Percentiles rank a stretch among this genome's conserved stretches.
phyloP scores from a whole-genome alignment of 176 grass and related monocot species.

The Urochloa ruziziensis region DNA sequence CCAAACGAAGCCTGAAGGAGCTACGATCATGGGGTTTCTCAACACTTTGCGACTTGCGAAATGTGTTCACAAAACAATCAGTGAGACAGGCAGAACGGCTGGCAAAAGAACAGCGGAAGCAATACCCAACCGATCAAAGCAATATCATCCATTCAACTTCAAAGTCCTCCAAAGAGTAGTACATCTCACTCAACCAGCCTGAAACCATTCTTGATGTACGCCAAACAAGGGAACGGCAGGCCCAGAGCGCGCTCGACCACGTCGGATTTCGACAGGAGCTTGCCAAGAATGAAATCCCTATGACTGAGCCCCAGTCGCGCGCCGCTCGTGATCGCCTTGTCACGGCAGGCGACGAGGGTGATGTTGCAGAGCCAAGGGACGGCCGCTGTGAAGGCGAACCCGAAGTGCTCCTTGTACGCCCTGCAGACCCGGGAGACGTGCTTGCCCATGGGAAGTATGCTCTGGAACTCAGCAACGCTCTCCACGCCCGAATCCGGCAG shows the following conservation, averaged over 20 bases:
- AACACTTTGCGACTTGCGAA: no score
- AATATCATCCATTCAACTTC: background rate
- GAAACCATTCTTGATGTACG: constrained; percentile 71
- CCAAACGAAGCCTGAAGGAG: no score
- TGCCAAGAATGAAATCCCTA: constrained; percentile 53
- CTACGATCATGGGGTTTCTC: no score
- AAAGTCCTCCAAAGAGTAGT: background rate
- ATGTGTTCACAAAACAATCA: no score
- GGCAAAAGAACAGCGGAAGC: background rate
- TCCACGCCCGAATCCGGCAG: background rate
- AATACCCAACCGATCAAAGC: background rate
- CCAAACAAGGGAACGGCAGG: constrained; percentile 68
- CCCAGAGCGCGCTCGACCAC: constrained; percentile 47
- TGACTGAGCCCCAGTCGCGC: background rate
- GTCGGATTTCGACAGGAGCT: constrained; percentile 56
- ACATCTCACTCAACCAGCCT: constrained; percentile 49
- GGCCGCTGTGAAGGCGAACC: constrained; percentile 46
- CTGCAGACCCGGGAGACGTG: constrained; percentile 57
- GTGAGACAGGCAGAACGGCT: background rate
- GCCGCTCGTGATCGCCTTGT: background rate
- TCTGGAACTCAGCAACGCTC: constrained; percentile 16
- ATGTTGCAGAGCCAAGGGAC: constrained; percentile 85
- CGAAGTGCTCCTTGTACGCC: constrained; percentile 80
- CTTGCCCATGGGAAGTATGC: constrained; percentile 50
- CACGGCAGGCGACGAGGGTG: constrained; percentile 71